phyloP scores from a whole-genome alignment of 805 yeast species.

The Saccharomycopsis schoenii region DNA sequence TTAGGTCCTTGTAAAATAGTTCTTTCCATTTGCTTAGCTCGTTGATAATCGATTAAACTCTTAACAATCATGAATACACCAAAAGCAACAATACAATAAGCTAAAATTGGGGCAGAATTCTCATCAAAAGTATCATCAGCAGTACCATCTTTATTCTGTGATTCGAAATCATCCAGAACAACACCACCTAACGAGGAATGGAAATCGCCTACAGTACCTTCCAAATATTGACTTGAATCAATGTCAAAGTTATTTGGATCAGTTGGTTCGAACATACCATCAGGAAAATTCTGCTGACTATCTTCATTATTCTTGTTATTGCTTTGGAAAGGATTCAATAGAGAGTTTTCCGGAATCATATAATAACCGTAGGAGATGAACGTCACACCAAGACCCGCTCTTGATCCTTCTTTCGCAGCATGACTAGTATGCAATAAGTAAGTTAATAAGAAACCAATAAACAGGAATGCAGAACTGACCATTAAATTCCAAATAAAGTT shows the following conservation, averaged over 20 bases:
- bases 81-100: slow-evolving; percentile 28
- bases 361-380: slow-evolving; percentile 61
- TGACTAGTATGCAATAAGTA: slow-evolving; percentile 91
- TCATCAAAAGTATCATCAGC: slow-evolving; percentile 16
- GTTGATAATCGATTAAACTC: slow-evolving; percentile 60
- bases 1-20: slow-evolving; percentile 41
- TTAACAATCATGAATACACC: slow-evolving; percentile 60
- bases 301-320: slow-evolving; percentile 21
- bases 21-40: slow-evolving; percentile 70
- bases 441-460: slow-evolving; percentile 84
- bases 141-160: slow-evolving; percentile 9
- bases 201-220: slow-evolving; percentile 23
- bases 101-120: slow-evolving; percentile 18
- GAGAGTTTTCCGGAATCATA: slow-evolving; percentile 36
- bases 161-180: slow-evolving; percentile 17
- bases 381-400: slow-evolving; percentile 85
- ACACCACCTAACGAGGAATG: slow-evolving; percentile 19
- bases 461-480: slow-evolving; percentile 87
- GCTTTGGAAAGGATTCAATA: not conserved
- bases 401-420: slow-evolving; percentile 91
- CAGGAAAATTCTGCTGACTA: slow-evolving; percentile 19
- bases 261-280: slow-evolving; percentile 32
- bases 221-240: slow-evolving; percentile 22
- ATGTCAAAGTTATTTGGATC: slow-evolving; percentile 51
- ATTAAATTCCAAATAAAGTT: slow-evolving; percentile 84